Base-by-base conservation (phyloP, 768 basidiomycete species). In the Lactarius vividus region DNA sequence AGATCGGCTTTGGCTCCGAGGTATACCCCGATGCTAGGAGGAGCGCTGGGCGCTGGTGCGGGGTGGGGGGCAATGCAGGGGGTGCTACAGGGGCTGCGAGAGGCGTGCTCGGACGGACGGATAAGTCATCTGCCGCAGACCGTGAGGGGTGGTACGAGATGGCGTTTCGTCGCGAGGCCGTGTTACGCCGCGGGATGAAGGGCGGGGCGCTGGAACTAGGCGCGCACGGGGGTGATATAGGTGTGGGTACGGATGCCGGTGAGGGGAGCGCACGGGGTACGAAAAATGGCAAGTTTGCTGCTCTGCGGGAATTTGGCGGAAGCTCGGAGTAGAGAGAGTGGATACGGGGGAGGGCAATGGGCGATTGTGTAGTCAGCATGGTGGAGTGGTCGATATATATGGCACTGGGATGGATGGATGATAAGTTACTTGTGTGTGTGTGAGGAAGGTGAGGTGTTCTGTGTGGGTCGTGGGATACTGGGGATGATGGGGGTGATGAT, bases 311-410 rank as follows among this genome's bases (percentile, higher is more conserved):
- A n/a, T 65, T 70, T 46, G 69, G 68, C 20, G 69, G 69, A 15
- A 70, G 69, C 44, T 70, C 67, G 20, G 69, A 65, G 62, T 70
- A 70, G 55, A 69, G 63, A 13, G 63, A 62, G 61, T 70, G 69
- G 23, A 69, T 65, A 35, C 67, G 67, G 33, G 58, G 69, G 13
- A 60, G 61, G 10, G 52, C 46, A 15, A 39, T 18, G 29, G 68
- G 67, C 6, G 63, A 31, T 60, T 69, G 69, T 4, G 69, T 70
- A 10, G 63, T 64, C 58, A 70, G 69, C 69, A 70, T 70, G 57
- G 29, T 67, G 26, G 13, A 11, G 23, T 57, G 26, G 42, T 26
- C 18, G 55, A 63, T 31, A 64, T 64, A 40, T 64, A 42, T 40
- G 54, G 54, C 13, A 35, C 16, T 53, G 26, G 29, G 40, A 9